These are phyloP conservation scores for Ascochyta viciae-villosae DNA, from an alignment of 2,329 filamentous ascomycete species.

Conservation along the genomic window DNA sequence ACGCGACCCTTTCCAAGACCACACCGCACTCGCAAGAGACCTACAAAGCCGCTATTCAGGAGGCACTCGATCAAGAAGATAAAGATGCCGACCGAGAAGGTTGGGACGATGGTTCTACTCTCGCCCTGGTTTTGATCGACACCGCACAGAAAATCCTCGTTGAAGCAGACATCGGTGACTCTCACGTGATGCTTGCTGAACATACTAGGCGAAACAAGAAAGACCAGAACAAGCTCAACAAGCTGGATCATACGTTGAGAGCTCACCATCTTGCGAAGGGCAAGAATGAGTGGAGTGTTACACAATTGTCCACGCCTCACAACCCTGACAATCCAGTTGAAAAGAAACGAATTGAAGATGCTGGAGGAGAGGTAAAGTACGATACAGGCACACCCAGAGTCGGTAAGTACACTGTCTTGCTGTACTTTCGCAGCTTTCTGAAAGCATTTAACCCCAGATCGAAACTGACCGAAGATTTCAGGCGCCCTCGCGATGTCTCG, in stretches of 20 bases:
- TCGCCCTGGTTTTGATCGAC: conserved; percentile 32
- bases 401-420: conserved; percentile 1
- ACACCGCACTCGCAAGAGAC: conserved; percentile 23
- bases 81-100: conserved; percentile 24
- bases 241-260: conserved; percentile 12
- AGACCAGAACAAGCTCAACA: conserved; percentile 10
- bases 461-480: background rate
- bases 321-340: conserved; percentile 27
- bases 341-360: conserved; percentile 31
- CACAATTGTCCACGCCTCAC: conserved; percentile 29
- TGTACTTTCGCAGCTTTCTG: background rate
- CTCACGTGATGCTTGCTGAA: conserved; percentile 29
- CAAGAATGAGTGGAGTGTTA: conserved; percentile 27
- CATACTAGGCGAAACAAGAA: conserved; percentile 11
- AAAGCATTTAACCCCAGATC: background rate
- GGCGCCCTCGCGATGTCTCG: conserved; percentile 38
- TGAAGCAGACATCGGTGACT: conserved; percentile 33
- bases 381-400: conserved; percentile 30
- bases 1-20: conserved; percentile 24
- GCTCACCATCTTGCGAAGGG: conserved; percentile 14
- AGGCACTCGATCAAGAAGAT: conserved; percentile 30
- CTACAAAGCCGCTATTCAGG: conserved; percentile 32
- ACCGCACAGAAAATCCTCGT: conserved; percentile 30
- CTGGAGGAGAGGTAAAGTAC: conserved; percentile 33
- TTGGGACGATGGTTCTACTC: conserved; percentile 32